A percentile compares a stretch with the other conserved stretches of the same genome.
phyloP scores from a whole-genome alignment of 768 basidiomycete genomes.

The Termitomyces sp. region DNA sequence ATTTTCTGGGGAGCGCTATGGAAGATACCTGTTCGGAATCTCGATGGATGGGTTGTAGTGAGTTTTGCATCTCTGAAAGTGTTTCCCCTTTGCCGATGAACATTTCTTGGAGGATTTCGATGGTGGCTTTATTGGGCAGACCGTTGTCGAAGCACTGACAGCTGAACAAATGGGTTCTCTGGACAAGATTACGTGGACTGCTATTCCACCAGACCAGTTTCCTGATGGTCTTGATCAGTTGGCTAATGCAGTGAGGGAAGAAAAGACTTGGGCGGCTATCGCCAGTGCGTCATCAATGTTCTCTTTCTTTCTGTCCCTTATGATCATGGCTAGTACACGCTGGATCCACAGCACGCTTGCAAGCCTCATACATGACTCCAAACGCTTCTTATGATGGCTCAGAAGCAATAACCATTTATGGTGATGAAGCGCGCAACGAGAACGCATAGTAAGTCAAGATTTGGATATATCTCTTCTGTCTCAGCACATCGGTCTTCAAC shows the following conservation, averaged over 20 bases:
- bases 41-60: constrained; percentile 1
- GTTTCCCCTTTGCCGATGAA: background rate
- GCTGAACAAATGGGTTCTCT: constrained; percentile 11
- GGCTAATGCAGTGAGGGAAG: constrained; percentile 39
- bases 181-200: constrained; percentile 42
- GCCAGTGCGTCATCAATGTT: constrained; percentile 34
- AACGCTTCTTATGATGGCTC: constrained; percentile 46
- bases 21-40: constrained; percentile 2
- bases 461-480: background rate
- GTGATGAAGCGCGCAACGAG: constrained; percentile 50
- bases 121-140: background rate
- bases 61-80: background rate
- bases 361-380: constrained; percentile 30
- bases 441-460: constrained; percentile 47
- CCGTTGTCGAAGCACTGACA: constrained; percentile 31
- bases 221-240: constrained; percentile 41
- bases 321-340: constrained; percentile 30
- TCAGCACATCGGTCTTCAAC: background rate
- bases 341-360: constrained; percentile 33
- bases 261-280: constrained; percentile 33
- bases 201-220: constrained; percentile 38
- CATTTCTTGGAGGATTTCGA: background rate
- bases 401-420: constrained; percentile 44
- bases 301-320: background rate
- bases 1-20: constrained; percentile 47